Evolutionary conservation across 2,329 filamentous ascomycete genomes (phyloP), one percentile per base, ranked within the genome.

Genomic region (Pseudocercospora cruenta): DNA sequence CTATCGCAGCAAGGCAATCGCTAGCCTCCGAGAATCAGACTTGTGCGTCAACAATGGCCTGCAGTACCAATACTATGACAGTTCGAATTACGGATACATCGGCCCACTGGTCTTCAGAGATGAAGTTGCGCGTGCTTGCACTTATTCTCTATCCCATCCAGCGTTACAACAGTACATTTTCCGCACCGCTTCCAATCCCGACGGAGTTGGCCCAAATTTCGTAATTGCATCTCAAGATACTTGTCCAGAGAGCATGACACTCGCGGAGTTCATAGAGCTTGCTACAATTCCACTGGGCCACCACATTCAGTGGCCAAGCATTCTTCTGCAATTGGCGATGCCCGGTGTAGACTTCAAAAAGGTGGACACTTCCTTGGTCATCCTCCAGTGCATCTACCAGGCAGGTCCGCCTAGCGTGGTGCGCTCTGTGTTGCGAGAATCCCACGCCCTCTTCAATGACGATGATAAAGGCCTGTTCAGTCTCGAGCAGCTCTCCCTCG

Each of bases 281-380:
- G 83, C 86, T 64, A 78, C 75, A 0, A 74, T 87, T 0, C 70
- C 85, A 0, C 78, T 82, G 0, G 85, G 85, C 0, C 79, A 77
- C 2, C 71, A 78, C 9, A 77, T 82, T 1, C 79, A 85, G 7
- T 86, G 85, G 84, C 72, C 78, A 1, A 78, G 80, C 2, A 78
- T 88, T 0, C 70, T 86, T 0, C 67, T 80, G 0, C 85, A 88
- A 67, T 70, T 88, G 3, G 85, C 80, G 0, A 82, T 83, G 0
- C 81, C 84, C 76, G 86, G 58, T 65, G 59, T 92, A 2, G 90
- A 90, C 67, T 86, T 91, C 67, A 86, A 85, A 31, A 82, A 82
- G 0, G 81, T 85, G 36, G 80, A 82, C 0, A 85, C 85, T 0
- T 80, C 80, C 28, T 65, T 78, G 0, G 69, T 90, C 0, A 72